Evolutionary conservation across 139 green algal species (phyloP).

Genomic region (Picochlorum sp.): DNA sequence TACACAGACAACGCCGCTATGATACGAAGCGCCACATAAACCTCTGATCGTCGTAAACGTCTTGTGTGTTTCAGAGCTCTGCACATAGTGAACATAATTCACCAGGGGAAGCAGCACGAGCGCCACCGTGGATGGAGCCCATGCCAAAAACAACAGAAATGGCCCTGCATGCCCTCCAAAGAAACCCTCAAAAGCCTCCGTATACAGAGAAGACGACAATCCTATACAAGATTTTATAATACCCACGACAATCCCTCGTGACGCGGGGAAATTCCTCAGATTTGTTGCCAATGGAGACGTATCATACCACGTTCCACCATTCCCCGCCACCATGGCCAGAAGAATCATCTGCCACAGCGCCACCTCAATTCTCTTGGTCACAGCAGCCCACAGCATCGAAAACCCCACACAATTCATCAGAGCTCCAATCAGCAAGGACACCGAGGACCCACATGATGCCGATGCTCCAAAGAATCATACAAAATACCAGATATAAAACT

Average conservation of each 20-base stretch:
- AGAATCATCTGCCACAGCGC: slow-evolving; percentile 19
- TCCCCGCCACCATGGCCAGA: slow-evolving; percentile 34
- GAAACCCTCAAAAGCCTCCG: slow-evolving; percentile 42
- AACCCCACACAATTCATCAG: slow-evolving; percentile 27
- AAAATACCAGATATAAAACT: slow-evolving; percentile 29
- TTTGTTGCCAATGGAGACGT: slow-evolving; percentile 59
- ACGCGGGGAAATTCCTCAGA: slow-evolving; percentile 69
- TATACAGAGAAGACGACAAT: slow-evolving; percentile 45
- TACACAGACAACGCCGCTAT: slow-evolving; percentile 43
- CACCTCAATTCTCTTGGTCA: slow-evolving; percentile 1
- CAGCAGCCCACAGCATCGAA: slow-evolving; percentile 27
- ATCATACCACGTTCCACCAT: slow-evolving; percentile 60
- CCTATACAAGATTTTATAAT: slow-evolving; percentile 60
- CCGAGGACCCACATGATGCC: slow-evolving; percentile 26
- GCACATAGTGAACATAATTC: slow-evolving; percentile 35
- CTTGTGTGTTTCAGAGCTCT: slow-evolving; percentile 12
- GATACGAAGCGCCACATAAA: slow-evolving; percentile 20
- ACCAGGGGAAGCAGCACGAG: slow-evolving; percentile 25
- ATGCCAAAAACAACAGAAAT: slow-evolving; percentile 54
- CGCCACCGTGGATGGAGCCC: slow-evolving; percentile 25
- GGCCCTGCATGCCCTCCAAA: slow-evolving; percentile 22
- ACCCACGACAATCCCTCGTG: slow-evolving; percentile 66
- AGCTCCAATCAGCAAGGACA: slow-evolving; percentile 24
- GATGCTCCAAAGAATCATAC: slow-evolving; percentile 26
- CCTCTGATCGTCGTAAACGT: slow-evolving; percentile 22